Conservation (phyloP, 805 yeast genomes). For the Cyberlindnera petersonii region DNA sequence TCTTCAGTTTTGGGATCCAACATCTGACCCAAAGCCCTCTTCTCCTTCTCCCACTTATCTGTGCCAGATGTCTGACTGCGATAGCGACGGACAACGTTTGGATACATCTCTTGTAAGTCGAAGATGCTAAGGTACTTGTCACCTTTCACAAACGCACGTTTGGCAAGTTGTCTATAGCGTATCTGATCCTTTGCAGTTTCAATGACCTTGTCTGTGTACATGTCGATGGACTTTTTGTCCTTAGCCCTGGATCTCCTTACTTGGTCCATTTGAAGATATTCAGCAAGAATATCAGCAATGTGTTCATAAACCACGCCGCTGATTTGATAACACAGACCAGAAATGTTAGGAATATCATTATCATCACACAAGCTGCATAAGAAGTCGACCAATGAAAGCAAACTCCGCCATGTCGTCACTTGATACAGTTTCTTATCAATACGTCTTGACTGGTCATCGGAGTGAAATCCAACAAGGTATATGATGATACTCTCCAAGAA, state of each 20-base stretch:
- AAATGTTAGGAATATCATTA: constrained; percentile 7
- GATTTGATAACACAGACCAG: constrained; percentile 18
- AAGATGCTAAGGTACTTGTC: constrained; percentile 14
- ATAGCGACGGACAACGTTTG: constrained; percentile 7
- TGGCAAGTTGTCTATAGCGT: constrained; percentile 11
- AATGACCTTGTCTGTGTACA: not conserved
- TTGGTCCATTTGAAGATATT: constrained; percentile 10
- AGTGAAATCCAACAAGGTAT: constrained; percentile 22
- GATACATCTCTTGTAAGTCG: constrained; percentile 12
- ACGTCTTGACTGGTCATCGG: constrained; percentile 20
- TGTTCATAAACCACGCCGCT: constrained; percentile 18
- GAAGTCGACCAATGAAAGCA: constrained; percentile 15
- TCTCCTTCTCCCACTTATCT: not conserved
- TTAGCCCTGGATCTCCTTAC: constrained; percentile 4
- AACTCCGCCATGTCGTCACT: constrained; percentile 20
- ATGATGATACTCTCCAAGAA: constrained; percentile 21
- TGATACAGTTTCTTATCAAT: constrained; percentile 11
- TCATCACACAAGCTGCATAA: constrained; percentile 8
- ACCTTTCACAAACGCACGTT: constrained; percentile 6
- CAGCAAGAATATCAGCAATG: constrained; percentile 11
- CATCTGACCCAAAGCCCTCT: not conserved
- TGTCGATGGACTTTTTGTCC: not conserved
- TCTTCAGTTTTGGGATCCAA: constrained; percentile 5
- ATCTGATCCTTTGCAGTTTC: constrained; percentile 3
- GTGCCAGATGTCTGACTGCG: not conserved